Base-by-base conservation (phyloP, 257 asterid genomes). In the Solanum pinnatisectum region DNA sequence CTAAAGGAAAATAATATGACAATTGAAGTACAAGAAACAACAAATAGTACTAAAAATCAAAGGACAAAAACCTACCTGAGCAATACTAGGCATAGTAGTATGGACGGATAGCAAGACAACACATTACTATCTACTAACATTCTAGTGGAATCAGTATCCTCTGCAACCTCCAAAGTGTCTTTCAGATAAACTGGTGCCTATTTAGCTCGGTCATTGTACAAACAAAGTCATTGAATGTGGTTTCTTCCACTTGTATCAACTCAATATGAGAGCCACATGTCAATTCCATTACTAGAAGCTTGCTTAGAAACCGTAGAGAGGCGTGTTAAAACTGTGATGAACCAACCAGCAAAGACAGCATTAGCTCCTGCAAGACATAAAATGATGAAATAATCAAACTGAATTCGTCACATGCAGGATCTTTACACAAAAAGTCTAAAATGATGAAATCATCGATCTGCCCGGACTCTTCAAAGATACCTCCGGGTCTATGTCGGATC, bases 241-340 rank as follows among this genome's bases (percentile, higher is more conserved):
- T 92, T 81, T 89, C 87, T 89, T 90, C 93, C 93, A 4, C 92
- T 90, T 67, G 98, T 90, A 93, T 97, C 99, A 85, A 97, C 99
- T 98, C 99, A 97, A 90, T 89, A 96, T 7, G 98, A 96, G 81
- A 97, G 90, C 99, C 98, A 97, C 87, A 96, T 88, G 91, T 97
- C 99, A 90, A 96, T 96, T 27, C 98, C 99, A 88, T 97, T 96
- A 83, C 98, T 98, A 85, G 98, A 94, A 83, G 96, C 98, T 96
- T 97, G 99, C 99, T 94, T 97, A 89, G 96, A 87, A 78, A 95
- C 88, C 63, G 95, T 96, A 16, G 98, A 95, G 65, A 95, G 87
- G 91, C 94, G 92, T 83, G 93, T 93, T 86, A 94, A 33, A 84
- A 87, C 84, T 9, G 98, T 84, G 86, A 97, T 90, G 87, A 91